Percentiles rank a stretch among this genome's conserved stretches.
Evolutionary conservation across 176 grass and related monocot species (phyloP).

Genomic region (Lolium perenne): DNA sequence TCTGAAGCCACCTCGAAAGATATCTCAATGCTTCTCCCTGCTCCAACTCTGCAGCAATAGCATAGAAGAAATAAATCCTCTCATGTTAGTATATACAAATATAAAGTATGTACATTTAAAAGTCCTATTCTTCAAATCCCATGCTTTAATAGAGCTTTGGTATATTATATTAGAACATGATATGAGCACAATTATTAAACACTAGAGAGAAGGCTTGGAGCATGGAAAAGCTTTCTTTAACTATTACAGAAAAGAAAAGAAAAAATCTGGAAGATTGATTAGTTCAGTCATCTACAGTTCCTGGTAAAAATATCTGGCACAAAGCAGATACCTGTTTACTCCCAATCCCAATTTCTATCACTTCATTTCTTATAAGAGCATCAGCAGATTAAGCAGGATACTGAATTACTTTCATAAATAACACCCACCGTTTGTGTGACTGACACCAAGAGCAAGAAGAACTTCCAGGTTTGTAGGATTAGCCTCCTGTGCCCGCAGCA

Average conservation of each 20-base stretch:
- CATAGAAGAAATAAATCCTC: conserved; percentile 36
- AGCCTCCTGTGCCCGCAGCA: conserved; percentile 94
- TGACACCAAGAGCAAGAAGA: conserved; percentile 98
- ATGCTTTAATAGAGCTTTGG: conserved; percentile 24
- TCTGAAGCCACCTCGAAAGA: conserved; percentile 93
- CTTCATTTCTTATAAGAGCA: conserved; percentile 10
- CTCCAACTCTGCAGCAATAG: conserved; percentile 83
- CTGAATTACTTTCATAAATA: conserved; percentile 33
- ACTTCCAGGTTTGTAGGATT: conserved; percentile 95
- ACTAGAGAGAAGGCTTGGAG: conserved; percentile 10
- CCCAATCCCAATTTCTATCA: conserved; percentile 32
- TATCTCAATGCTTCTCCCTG: conserved; percentile 91
- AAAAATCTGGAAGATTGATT: not conserved
- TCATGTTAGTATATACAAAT: conserved; percentile 26
- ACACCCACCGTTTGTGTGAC: conserved; percentile 94
- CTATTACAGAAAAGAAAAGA: conserved; percentile 14
- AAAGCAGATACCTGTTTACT: conserved; percentile 6
- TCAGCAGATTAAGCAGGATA: conserved; percentile 16
- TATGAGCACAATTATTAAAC: conserved; percentile 36
- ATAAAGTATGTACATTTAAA: not conserved
- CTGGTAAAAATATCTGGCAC: conserved; percentile 17
- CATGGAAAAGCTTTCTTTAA: conserved; percentile 14
- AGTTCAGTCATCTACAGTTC: conserved; percentile 2
- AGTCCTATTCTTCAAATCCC: conserved; percentile 9
- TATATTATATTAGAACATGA: conserved; percentile 16